Percentiles rank a stretch among this genome's conserved stretches.
Conservation (phyloP, 345 rosid species). For the Boechera divaricarpa region DNA sequence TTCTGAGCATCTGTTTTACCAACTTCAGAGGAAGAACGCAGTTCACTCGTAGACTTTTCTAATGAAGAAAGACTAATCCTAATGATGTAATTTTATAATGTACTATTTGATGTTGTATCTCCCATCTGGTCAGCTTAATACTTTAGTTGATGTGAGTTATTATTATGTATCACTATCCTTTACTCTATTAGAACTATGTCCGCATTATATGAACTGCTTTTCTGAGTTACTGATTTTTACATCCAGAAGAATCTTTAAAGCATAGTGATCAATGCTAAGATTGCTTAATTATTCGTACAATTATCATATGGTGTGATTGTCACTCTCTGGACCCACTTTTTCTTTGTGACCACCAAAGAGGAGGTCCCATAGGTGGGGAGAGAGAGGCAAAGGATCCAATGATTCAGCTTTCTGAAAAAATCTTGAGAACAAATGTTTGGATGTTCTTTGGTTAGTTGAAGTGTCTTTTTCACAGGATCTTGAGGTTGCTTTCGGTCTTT, state of each 20-base stretch:
- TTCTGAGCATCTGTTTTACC: constrained; percentile 65
- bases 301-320: constrained; percentile 36
- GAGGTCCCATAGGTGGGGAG: constrained; percentile 37
- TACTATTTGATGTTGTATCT: constrained; percentile 62
- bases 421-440: constrained; percentile 32
- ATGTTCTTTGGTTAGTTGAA: constrained; percentile 44
- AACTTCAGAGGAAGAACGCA: constrained; percentile 57
- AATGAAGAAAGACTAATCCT: constrained; percentile 75
- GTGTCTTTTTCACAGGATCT: constrained; percentile 43
- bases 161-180: constrained; percentile 54
- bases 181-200: constrained; percentile 51
- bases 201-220: constrained; percentile 50
- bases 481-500: constrained; percentile 26
- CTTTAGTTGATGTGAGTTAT: constrained; percentile 52
- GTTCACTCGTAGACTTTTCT: constrained; percentile 69
- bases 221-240: constrained; percentile 37
- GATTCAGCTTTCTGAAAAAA: constrained; percentile 46
- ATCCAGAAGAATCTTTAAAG: constrained; percentile 44
- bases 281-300: constrained; percentile 38
- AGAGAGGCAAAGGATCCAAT: constrained; percentile 36
- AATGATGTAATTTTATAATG: constrained; percentile 63
- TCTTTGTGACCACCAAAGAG: constrained; percentile 26
- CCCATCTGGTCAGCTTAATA: constrained; percentile 60
- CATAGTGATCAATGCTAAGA: constrained; percentile 44
- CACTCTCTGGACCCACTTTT: constrained; percentile 37